Percentiles rank a stretch among this genome's conserved stretches.
Evolutionary conservation across 306 rosid species (phyloP).

Genomic region (Lotus japonicus): DNA sequence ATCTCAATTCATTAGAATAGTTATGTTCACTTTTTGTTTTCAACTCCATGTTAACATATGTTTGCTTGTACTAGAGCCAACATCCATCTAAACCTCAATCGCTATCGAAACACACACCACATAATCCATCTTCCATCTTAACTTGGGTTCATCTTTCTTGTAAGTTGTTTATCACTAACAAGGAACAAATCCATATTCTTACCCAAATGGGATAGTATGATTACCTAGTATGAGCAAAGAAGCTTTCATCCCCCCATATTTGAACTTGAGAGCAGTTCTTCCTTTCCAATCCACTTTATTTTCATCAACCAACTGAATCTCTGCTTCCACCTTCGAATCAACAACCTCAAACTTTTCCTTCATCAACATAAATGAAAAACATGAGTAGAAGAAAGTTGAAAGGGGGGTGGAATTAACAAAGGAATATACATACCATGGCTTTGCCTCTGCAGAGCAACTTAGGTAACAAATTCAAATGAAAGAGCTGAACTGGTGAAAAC

Average conservation of each 20-base stretch:
- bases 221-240: conserved; percentile 54
- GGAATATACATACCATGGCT: conserved; percentile 35
- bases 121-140: neutral
- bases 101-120: no score
- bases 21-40: no score
- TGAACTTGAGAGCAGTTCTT: conserved; percentile 54
- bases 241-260: conserved; percentile 66
- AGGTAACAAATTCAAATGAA: conserved; percentile 7
- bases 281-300: conserved; percentile 92
- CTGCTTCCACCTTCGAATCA: conserved; percentile 16
- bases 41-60: no score
- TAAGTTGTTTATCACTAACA: neutral
- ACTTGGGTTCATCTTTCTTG: neutral
- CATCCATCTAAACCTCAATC: no score
- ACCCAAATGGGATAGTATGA: neutral
- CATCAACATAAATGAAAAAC: neutral
- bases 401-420: neutral
- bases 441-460: neutral
- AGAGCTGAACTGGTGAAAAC: conserved; percentile 8
- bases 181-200: neutral
- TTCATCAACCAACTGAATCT: conserved; percentile 42
- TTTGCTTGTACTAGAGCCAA: no score
- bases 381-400: neutral
- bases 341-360: conserved; percentile 43
- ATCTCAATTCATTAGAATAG: no score